phyloP scores from a whole-genome alignment of 352 stramenopile species.

The Phytophthora pinifolia region DNA sequence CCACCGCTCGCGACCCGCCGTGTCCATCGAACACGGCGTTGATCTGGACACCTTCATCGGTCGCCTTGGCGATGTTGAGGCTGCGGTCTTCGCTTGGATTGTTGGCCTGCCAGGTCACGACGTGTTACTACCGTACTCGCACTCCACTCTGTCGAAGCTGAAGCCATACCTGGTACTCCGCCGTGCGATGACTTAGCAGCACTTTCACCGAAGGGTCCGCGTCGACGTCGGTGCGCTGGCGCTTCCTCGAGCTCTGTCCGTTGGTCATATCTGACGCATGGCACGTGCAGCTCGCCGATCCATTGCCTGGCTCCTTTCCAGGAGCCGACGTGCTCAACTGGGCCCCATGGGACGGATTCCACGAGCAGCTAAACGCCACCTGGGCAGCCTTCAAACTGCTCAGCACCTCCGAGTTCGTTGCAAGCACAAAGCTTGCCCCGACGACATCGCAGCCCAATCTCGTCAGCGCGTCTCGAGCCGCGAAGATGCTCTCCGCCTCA shows the following conservation, averaged over 20 bases:
- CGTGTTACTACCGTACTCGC: background rate
- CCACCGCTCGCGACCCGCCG: slow-evolving; percentile 60
- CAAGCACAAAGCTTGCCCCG: slow-evolving; percentile 48
- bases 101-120: slow-evolving; percentile 41
- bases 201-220: slow-evolving; percentile 24
- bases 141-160: background rate
- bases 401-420: slow-evolving; percentile 38
- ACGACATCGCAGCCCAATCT: slow-evolving; percentile 47
- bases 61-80: slow-evolving; percentile 45
- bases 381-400: slow-evolving; percentile 39
- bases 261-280: slow-evolving; percentile 16
- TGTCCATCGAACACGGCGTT: slow-evolving; percentile 72
- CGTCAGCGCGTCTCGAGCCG: slow-evolving; percentile 42
- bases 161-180: slow-evolving; percentile 54
- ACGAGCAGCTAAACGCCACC: slow-evolving; percentile 47
- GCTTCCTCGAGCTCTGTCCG: slow-evolving; percentile 20
- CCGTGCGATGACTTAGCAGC: slow-evolving; percentile 39
- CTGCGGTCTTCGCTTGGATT: slow-evolving; percentile 68
- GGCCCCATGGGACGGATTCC: slow-evolving; percentile 38
- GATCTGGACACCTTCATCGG: slow-evolving; percentile 40
- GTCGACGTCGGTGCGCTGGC: slow-evolving; percentile 16
- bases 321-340: slow-evolving; percentile 22
- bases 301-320: background rate
- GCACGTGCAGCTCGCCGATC: slow-evolving; percentile 3
- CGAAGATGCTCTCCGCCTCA: slow-evolving; percentile 41